phyloP scores from a whole-genome alignment of 2,329 filamentous ascomycete genomes.

The Fusarium protoensiforme region DNA sequence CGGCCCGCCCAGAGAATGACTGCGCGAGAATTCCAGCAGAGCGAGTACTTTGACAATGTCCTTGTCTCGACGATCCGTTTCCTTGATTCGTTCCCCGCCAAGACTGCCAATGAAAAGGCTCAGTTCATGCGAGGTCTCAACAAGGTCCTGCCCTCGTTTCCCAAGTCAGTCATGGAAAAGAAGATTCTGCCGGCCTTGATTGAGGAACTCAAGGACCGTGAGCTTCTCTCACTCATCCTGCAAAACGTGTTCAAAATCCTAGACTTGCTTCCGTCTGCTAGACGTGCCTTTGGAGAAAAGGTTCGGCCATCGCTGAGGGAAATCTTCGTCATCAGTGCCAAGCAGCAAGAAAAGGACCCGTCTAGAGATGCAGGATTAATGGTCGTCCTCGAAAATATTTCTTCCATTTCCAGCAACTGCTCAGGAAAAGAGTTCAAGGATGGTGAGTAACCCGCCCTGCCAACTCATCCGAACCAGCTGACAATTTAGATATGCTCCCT shows the following conservation, averaged over 20 bases:
- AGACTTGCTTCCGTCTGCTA: slow-evolving; percentile 79
- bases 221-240: slow-evolving; percentile 84
- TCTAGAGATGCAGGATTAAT: slow-evolving; percentile 90
- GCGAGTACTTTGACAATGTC: slow-evolving; percentile 96
- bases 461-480: background rate
- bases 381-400: slow-evolving; percentile 87
- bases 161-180: slow-evolving; percentile 92
- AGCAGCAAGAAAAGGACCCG: slow-evolving; percentile 79
- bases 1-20: slow-evolving; percentile 88
- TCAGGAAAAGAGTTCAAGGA: slow-evolving; percentile 96
- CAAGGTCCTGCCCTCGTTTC: slow-evolving; percentile 90
- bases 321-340: slow-evolving; percentile 76
- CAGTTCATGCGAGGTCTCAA: slow-evolving; percentile 91
- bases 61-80: slow-evolving; percentile 97
- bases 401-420: slow-evolving; percentile 80
- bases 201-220: slow-evolving; percentile 93
- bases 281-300: slow-evolving; percentile 83
- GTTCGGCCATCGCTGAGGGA: slow-evolving; percentile 87
- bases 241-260: slow-evolving; percentile 95
- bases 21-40: slow-evolving; percentile 92
- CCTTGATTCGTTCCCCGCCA: slow-evolving; percentile 88
- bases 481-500: slow-evolving; percentile 79
- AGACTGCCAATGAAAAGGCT: slow-evolving; percentile 89
- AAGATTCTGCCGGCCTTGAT: slow-evolving; percentile 90
- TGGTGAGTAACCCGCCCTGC: slow-evolving; percentile 61